Evolutionary conservation across 2,329 filamentous ascomycete genomes (phyloP), one percentile per base, ranked within the genome.

Genomic region (Pseudogymnoascus sp.): DNA sequence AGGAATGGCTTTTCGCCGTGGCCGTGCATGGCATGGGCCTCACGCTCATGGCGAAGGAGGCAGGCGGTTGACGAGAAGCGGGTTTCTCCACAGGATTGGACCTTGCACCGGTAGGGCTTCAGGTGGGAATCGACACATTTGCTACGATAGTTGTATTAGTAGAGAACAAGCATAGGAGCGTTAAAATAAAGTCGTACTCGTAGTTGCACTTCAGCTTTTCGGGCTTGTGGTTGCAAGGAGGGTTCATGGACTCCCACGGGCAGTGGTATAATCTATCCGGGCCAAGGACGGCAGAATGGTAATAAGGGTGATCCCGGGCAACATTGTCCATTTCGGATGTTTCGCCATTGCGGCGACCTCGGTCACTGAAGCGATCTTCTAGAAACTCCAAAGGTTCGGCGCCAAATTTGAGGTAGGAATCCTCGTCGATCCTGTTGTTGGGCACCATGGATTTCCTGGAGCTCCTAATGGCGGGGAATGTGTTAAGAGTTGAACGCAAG

Each of bases 191-290:
- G 38, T 49, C 91, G 84, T 88, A 96, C 92, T 97, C 92, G 74
- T 97, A 97, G 78, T 96, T 96, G 86, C 93, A 97, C 84, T 97
- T 97, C 70, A 97, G 89, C 80, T 95, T 94, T 72, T 95, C 94
- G 41, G 92, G 86, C 78, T 90, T 90, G 85, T 97, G 93, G 75
- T 84, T 89, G 83, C 93, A 97, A 72, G 74, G 80, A 33, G 77
- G 63, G 65, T 86, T 81, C 68, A 85, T 87, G 74, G 89, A 86
- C 75, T 90, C 86, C 81, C 89, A 94, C 5, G 93, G 93, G 81
- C 93, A 97, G 78, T 96, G 91, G 78, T 94, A 97, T 64, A 95
- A 84, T 72, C 91, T 92, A 76, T 96, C 91, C 35, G 81, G 74
- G 41, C 82, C 75, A 8, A 87, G 83, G 55, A 78, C 77, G 62